Base-by-base conservation (phyloP, 1,284 basidiomycete species). In the Sphaerobolus stellatus region DNA sequence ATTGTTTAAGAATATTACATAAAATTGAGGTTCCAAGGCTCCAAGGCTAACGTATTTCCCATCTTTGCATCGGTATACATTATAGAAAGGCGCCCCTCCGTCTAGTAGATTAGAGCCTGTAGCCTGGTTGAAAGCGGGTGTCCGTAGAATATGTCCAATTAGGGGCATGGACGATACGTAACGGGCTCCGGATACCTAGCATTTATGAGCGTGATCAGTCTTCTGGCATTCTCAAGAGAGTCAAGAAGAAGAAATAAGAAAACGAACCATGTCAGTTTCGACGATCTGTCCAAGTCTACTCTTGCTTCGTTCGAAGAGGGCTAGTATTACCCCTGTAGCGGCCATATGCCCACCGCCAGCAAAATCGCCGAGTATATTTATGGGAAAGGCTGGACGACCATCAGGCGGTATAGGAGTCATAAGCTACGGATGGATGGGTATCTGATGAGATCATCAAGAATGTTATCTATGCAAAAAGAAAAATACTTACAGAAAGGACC, bases 301-400 rank as follows among this genome's bases (percentile, higher is more conserved):
- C 50, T 68, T 76, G 25, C 71, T 70, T 44, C 90, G 79, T 63
- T 90, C 85, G 45, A 90, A 66, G 16, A 94, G 71, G 0, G 91
- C 91, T 5, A 92, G 74, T 9, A 93, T 74, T 58, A 93, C 86
- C 5, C 91, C 90, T 20, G 84, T 66, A 0, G 82, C 84, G 62
- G 88, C 92, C 56, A 83, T 80, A 34, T 90, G 68, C 3, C 88
- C 88, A 7, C 91, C 91, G 4, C 91, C 91, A 1, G 86, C 91
- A 68, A 93, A 92, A 65, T 92, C 91, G 25, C 82, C 88, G 1
- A 93, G 75, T 22, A 93, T 67, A 63, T 93, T 93, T 22, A 88
- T 67, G 4, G 91, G 91, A 54, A 88, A 89, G 24, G 73, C 71
- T 2, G 91, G 90, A 60, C 84, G 86, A 8, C 81, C 82, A 14